Evolutionary conservation across 352 stramenopile genomes (phyloP), one percentile per base, ranked within the genome.

Genomic region (Phytophthora crassamura): DNA sequence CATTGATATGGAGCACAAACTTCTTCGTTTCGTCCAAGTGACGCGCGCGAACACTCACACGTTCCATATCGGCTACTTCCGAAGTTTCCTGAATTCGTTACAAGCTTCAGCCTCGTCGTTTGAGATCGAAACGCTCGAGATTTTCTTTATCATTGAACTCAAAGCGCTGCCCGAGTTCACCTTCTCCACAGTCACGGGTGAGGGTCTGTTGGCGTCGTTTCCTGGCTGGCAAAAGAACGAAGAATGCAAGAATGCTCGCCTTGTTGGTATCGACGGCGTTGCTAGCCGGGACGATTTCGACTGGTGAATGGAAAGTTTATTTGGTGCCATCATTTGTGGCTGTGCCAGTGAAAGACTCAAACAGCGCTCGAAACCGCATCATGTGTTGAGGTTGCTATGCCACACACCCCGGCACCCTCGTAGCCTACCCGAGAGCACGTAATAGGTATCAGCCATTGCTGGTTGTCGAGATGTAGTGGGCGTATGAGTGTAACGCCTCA

Each of bases 1-100:
- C 18, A 16, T 67, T n/a, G 49, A 67, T 16, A n/a, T 32, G 22
- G 35, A 53, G 4, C 4, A n/a, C 16, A 22, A 30, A 3, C 22
- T 67, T 32, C 20, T 61, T 33, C 25, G 49, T 28, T 67, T 67
- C 40, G 41, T 67, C 4, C 59, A 61, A 55, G 49, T 66, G 39
- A 16, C 47, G 3, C 16, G 18, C 6, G 22, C 40, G 1, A 14
- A 67, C 16, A 15, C 15, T 1, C 40, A 55, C 20, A 46, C 4
- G 7, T 47, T 67, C 40, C n/a, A 20, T 14, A 54, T 67, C 16
- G 7, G 22, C 32, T 48, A 56, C 41, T 60, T 60, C n/a, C n/a
- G 28, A 2, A 36, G 1, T 15, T 33, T 60, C 11, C 33, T 43
- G 5, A 7, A 11, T 16, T 49, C n/a, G n/a, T 15, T 41, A 28